Conservation (phyloP, 495 filamentous ascomycete species). For the Penicillium atrosanguineum region DNA sequence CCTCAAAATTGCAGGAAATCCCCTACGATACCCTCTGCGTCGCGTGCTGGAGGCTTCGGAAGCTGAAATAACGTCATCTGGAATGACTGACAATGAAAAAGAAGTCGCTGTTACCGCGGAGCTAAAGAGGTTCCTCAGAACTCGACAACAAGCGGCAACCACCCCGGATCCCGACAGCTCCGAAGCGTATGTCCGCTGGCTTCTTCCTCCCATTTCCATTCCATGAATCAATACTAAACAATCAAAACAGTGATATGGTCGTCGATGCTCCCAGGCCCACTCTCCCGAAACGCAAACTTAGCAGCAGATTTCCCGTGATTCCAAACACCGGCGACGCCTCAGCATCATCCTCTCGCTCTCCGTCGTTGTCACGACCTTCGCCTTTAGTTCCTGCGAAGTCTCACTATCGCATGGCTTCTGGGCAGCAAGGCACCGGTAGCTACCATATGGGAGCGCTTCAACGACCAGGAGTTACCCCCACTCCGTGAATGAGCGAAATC, state of each 20-base stretch:
- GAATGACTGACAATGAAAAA: conserved; percentile 54
- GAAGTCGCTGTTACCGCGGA: conserved; percentile 68
- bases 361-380: conserved; percentile 56
- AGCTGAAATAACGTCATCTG: conserved; percentile 37
- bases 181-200: conserved; percentile 56
- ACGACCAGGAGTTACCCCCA: conserved; percentile 68
- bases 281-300: conserved; percentile 69
- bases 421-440: conserved; percentile 52
- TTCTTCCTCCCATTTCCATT: background rate
- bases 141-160: conserved; percentile 45
- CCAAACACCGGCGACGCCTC: conserved; percentile 56
- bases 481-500: conserved; percentile 69
- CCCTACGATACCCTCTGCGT: conserved; percentile 54
- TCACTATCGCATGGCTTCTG: conserved; percentile 75
- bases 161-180: conserved; percentile 60
- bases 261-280: conserved; percentile 73
- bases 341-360: conserved; percentile 54
- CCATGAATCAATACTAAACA: background rate
- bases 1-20: conserved; percentile 84
- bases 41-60: conserved; percentile 44
- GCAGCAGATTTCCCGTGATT: conserved; percentile 80
- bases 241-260: conserved; percentile 44
- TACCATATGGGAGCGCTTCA: conserved; percentile 57
- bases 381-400: conserved; percentile 73
- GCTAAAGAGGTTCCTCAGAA: conserved; percentile 76